Conservation (phyloP, 306 rosid genomes). For the Chamaecrista fasciculata region DNA sequence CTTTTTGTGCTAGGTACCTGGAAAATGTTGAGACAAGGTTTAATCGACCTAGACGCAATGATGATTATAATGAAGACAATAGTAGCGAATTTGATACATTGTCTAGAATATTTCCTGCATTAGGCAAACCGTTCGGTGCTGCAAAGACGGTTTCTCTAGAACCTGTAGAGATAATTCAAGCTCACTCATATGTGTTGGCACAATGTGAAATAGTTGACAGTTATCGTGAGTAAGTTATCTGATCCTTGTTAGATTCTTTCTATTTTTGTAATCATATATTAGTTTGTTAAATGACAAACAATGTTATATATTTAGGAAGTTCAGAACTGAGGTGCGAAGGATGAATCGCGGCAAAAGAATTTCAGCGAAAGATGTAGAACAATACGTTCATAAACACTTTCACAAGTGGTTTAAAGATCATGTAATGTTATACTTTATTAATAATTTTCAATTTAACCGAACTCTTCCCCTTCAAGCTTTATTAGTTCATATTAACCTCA, state of each 20-base stretch:
- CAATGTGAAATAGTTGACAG: neutral
- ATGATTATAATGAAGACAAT: neutral
- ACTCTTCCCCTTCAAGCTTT: too few species aligned
- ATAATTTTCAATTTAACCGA: too few species aligned
- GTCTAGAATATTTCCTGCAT: neutral
- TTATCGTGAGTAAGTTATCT: neutral
- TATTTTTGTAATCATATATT: too few species aligned
- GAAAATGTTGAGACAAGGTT: neutral
- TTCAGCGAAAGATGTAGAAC: too few species aligned
- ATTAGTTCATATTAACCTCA: too few species aligned
- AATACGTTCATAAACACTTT: too few species aligned
- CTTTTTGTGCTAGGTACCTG: conserved; percentile 15
- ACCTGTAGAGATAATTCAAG: neutral
- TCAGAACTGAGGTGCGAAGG: too few species aligned
- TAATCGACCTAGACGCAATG: neutral
- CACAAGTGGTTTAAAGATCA: too few species aligned
- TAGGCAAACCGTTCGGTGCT: neutral
- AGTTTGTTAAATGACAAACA: too few species aligned
- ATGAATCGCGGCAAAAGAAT: too few species aligned
- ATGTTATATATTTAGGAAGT: too few species aligned
- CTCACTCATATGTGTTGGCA: neutral
- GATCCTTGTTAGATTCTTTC: neutral
- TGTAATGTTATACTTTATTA: too few species aligned
- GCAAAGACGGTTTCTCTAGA: neutral
- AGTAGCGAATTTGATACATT: neutral